Evolutionary conservation across 2,329 filamentous ascomycete genomes (phyloP).

Genomic region (Beauveria brongniartii): DNA sequence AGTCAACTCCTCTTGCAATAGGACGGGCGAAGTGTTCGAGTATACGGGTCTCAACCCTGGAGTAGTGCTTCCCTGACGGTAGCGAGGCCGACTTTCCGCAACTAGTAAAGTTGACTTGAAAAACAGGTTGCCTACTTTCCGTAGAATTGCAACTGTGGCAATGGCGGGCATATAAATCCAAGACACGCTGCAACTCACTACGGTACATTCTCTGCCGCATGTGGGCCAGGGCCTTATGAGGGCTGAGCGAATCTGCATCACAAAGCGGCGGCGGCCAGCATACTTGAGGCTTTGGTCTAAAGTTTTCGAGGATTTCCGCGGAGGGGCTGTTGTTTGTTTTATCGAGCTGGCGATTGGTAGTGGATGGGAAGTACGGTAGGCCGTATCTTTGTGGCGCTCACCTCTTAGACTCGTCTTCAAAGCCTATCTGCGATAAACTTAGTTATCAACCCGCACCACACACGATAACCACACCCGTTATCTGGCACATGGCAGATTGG

Average conservation of each 20-base stretch:
- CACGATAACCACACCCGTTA: neutral
- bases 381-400: slow-evolving; percentile 5
- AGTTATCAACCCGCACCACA: neutral
- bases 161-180: neutral
- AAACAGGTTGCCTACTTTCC: neutral
- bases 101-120: neutral
- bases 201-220: slow-evolving; percentile 1
- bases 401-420: neutral
- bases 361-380: neutral
- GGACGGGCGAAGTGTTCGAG: neutral
- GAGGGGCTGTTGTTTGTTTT: neutral
- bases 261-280: neutral
- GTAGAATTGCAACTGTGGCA: neutral
- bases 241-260: neutral
- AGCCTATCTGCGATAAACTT: slow-evolving; percentile 5
- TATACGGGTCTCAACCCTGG: too few species aligned
- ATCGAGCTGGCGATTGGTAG: neutral
- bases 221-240: neutral
- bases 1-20: neutral
- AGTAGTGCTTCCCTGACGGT: neutral
- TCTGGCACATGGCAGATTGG: neutral
- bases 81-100: neutral
- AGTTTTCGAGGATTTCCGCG: slow-evolving; percentile 1
- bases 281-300: neutral
- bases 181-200: slow-evolving; percentile 6